Evolutionary conservation across 257 asterid species (phyloP).

Genomic region (Scutellaria galericulata): DNA sequence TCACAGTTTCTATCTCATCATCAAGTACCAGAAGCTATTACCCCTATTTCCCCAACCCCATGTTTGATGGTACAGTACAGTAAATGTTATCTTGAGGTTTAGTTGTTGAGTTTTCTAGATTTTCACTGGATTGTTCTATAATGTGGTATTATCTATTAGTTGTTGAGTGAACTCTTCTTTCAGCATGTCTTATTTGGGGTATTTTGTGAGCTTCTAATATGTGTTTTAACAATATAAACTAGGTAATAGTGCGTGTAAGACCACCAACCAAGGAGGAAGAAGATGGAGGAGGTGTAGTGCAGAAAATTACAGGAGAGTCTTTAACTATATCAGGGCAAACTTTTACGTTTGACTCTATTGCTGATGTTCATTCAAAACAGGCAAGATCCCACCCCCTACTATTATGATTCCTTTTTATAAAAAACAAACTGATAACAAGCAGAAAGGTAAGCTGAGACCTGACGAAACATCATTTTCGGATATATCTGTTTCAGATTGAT

Average conservation of each 20-base stretch:
- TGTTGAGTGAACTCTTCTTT: not conserved
- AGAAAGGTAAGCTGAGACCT: not conserved
- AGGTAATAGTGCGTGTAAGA: conserved; percentile 92
- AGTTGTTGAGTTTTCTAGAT: not conserved
- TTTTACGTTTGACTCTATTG: conserved; percentile 87
- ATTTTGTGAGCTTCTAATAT: conserved; percentile 24
- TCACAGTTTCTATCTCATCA: too few relatives aligned
- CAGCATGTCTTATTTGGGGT: conserved; percentile 18
- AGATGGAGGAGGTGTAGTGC: conserved; percentile 70
- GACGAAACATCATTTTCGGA: conserved; percentile 29
- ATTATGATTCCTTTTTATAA: not conserved
- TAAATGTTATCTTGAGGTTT: conserved; percentile 21
- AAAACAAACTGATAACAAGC: not conserved
- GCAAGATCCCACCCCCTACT: conserved; percentile 44
- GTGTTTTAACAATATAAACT: conserved; percentile 24
- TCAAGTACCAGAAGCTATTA: too few relatives aligned
- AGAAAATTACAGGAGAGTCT: conserved; percentile 70
- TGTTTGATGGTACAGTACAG: not conserved
- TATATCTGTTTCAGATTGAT: conserved; percentile 63
- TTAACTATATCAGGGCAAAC: conserved; percentile 76
- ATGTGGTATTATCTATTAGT: not conserved
- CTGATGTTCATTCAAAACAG: conserved; percentile 83
- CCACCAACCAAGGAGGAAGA: conserved; percentile 83
- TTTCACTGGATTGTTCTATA: not conserved
- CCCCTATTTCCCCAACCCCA: too few relatives aligned